Evolutionary conservation across 352 stramenopile genomes (phyloP).

Genomic region (Phytophthora hybrid): DNA sequence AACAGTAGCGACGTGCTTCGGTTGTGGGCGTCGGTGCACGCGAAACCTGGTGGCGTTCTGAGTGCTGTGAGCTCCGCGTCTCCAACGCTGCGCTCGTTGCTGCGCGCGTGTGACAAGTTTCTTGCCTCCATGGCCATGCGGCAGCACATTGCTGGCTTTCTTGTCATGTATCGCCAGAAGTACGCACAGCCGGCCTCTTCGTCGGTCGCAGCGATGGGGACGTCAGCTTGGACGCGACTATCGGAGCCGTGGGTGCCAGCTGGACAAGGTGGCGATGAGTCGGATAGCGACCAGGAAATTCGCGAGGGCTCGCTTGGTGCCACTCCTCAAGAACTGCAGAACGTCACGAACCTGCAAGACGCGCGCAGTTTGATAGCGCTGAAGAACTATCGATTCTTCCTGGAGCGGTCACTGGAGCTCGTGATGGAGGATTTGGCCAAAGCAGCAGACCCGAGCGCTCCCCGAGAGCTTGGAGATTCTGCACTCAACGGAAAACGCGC

Average conservation of each 20-base stretch:
- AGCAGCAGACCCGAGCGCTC: conserved; percentile 25
- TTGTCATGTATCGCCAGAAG: conserved; percentile 64
- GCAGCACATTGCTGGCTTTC: conserved; percentile 51
- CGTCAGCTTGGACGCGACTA: conserved; percentile 42
- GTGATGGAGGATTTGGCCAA: conserved; percentile 56
- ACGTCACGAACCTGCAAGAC: conserved; percentile 55
- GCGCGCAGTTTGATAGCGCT: conserved; percentile 63
- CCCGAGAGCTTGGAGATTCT: conserved; percentile 23
- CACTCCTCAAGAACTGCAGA: conserved; percentile 39
- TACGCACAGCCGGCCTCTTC: conserved; percentile 39
- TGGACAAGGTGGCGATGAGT: conserved; percentile 22
- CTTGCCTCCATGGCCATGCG: conserved; percentile 52
- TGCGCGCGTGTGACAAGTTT: conserved; percentile 58
- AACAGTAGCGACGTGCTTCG: conserved; percentile 36
- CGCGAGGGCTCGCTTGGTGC: conserved; percentile 36
- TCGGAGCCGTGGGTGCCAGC: conserved; percentile 38
- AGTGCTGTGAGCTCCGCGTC: conserved; percentile 44
- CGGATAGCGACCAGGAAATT: conserved; percentile 42
- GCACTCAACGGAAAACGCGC: conserved; percentile 28
- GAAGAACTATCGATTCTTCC: conserved; percentile 80
- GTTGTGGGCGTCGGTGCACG: conserved; percentile 47
- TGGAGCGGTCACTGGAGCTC: conserved; percentile 65
- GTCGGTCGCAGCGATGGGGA: conserved; percentile 13
- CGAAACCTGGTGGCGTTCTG: conserved; percentile 46
- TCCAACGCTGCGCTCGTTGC: conserved; percentile 38